A percentile compares a stretch with the other conserved stretches of the same genome.
Conservation (phyloP, 2,329 filamentous ascomycete genomes). For the Fusarium udum region DNA sequence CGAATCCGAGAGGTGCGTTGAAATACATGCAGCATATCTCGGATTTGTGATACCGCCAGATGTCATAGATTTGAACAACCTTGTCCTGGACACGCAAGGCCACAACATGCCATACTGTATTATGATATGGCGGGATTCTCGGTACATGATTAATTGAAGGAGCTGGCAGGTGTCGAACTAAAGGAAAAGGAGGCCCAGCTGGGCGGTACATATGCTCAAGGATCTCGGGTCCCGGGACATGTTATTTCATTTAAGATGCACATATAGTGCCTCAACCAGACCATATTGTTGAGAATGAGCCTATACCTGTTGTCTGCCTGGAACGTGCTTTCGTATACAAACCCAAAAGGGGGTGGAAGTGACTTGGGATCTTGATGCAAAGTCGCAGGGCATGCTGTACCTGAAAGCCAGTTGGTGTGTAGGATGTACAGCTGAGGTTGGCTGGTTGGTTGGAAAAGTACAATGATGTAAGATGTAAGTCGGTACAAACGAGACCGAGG, state of each 20-base stretch:
- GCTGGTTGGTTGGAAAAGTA: conserved; percentile 19
- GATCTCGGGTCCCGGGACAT: conserved; percentile 32
- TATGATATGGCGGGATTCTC: conserved; percentile 16
- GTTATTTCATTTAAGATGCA: conserved; percentile 16
- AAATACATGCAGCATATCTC: conserved; percentile 25
- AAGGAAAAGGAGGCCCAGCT: conserved; percentile 20
- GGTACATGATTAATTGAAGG: conserved; percentile 12
- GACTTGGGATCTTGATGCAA: conserved; percentile 29
- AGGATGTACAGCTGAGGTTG: conserved; percentile 25
- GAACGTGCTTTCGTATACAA: conserved; percentile 28
- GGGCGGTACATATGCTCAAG: conserved; percentile 27
- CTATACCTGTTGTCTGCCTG: conserved; percentile 22
- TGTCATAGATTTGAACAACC: conserved; percentile 14
- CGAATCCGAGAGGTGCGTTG: conserved; percentile 35
- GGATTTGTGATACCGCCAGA: conserved; percentile 28
- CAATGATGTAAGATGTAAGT: conserved; percentile 46
- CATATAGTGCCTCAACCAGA: conserved; percentile 25
- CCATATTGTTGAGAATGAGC: conserved; percentile 32
- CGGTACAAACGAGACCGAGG: conserved; percentile 29
- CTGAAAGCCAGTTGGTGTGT: conserved; percentile 23
- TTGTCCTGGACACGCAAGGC: conserved; percentile 16
- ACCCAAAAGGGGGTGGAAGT: conserved; percentile 17
- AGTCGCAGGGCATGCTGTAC: conserved; percentile 18
- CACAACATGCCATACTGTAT: conserved; percentile 25
- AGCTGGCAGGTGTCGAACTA: not conserved